These are phyloP conservation scores for Sideroxylon spinosum DNA, from an alignment of 179 eudicot genomes.

Conservation along the genomic window DNA sequence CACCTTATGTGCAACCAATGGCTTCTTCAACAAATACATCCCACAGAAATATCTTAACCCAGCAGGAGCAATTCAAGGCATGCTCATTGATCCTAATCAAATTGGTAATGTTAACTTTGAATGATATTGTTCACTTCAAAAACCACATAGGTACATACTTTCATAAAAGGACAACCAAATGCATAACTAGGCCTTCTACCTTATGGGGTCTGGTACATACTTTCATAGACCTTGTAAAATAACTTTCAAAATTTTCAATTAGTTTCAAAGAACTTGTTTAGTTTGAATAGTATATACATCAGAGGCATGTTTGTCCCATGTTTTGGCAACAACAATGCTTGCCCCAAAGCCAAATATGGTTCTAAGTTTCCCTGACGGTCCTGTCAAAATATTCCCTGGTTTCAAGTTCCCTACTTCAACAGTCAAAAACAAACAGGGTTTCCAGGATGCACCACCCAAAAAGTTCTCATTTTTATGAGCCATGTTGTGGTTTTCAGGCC, in stretches of 20 bases:
- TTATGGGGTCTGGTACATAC: too few relatives aligned
- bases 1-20: slow-evolving; percentile 40
- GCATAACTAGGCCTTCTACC: too few relatives aligned
- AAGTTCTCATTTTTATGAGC: neutral
- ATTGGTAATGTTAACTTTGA: slow-evolving; percentile 11
- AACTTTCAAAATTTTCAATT: too few relatives aligned
- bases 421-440: neutral
- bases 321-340: too few relatives aligned
- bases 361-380: too few relatives aligned
- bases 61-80: slow-evolving; percentile 39
- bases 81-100: slow-evolving; percentile 54
- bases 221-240: too few relatives aligned
- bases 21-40: slow-evolving; percentile 20
- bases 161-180: too few relatives aligned
- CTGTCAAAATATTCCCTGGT: neutral
- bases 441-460: too few relatives aligned
- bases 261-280: too few relatives aligned
- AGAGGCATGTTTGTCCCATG: too few relatives aligned
- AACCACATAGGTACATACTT: neutral
- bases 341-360: too few relatives aligned
- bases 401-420: neutral
- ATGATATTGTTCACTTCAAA: neutral
- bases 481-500: neutral
- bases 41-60: slow-evolving; percentile 24
- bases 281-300: too few relatives aligned